These are phyloP conservation scores for Aspergillus quadrilineatus DNA, from an alignment of 2,329 filamentous ascomycete genomes.

Conservation along the genomic window DNA sequence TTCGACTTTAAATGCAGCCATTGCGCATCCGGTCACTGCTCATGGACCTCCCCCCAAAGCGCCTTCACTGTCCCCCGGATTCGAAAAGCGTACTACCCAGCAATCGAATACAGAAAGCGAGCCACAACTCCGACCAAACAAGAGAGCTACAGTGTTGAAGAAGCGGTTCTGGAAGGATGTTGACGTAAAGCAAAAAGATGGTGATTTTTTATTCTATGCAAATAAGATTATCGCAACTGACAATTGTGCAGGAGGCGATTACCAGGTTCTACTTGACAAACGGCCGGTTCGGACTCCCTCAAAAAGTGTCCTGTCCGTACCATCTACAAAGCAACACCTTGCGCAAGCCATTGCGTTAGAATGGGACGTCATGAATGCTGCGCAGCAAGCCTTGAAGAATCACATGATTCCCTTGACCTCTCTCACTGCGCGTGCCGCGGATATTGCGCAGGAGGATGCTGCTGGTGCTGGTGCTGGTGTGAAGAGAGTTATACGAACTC, in stretches of 20 bases:
- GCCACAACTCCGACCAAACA: constrained; percentile 29
- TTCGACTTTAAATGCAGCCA: constrained; percentile 45
- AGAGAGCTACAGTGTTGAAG: constrained; percentile 48
- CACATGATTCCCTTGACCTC: constrained; percentile 91
- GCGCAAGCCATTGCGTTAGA: constrained; percentile 84
- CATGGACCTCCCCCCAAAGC: constrained; percentile 61
- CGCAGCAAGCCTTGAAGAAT: constrained; percentile 78
- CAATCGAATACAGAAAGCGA: constrained; percentile 38
- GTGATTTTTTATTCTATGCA: constrained; percentile 41
- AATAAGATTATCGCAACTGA: constrained; percentile 5
- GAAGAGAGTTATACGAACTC: constrained; percentile 55
- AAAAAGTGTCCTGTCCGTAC: constrained; percentile 72
- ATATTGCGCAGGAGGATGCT: constrained; percentile 70
- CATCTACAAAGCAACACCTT: constrained; percentile 73
- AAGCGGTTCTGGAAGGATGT: constrained; percentile 91
- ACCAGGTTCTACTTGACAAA: constrained; percentile 71
- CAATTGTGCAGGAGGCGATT: constrained; percentile 42
- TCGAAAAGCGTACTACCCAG: constrained; percentile 49
- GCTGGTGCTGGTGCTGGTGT: constrained; percentile 28
- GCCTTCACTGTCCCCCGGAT: constrained; percentile 52
- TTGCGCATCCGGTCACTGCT: constrained; percentile 58
- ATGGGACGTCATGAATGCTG: constrained; percentile 82
- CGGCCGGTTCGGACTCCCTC: constrained; percentile 74
- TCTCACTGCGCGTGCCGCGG: constrained; percentile 76
- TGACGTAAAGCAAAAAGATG: constrained; percentile 64